A percentile compares a stretch with the other conserved stretches of the same genome.
These are phyloP conservation scores for Aspergillus sp. DNA, from an alignment of 2,329 filamentous ascomycete genomes.

Conservation along the genomic window DNA sequence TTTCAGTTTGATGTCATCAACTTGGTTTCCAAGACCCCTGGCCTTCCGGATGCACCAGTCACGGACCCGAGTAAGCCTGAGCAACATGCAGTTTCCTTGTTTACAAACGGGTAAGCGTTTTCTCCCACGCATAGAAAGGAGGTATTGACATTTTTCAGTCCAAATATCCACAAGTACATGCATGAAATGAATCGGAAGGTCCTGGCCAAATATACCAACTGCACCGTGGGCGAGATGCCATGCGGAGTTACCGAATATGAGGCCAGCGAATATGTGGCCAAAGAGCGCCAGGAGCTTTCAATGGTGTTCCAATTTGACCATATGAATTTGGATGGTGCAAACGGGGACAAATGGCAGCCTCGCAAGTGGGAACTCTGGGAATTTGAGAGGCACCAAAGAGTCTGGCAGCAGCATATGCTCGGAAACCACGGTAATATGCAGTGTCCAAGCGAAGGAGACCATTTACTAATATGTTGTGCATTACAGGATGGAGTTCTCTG, in stretches of 20 bases:
- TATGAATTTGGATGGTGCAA: slow-evolving; percentile 22
- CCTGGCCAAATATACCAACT: slow-evolving; percentile 27
- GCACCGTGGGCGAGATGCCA: slow-evolving; percentile 37
- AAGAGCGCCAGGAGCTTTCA: slow-evolving; percentile 48
- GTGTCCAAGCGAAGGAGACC: background rate
- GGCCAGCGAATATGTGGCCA: slow-evolving; percentile 52
- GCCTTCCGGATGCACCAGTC: slow-evolving; percentile 40
- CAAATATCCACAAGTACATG: slow-evolving; percentile 30
- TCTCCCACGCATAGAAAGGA: background rate
- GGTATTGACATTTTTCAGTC: slow-evolving; percentile 13
- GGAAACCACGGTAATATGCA: slow-evolving; percentile 7
- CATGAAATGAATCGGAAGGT: slow-evolving; percentile 26
- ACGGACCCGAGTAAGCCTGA: slow-evolving; percentile 33
- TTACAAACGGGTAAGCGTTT: slow-evolving; percentile 46
- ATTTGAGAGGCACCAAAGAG: slow-evolving; percentile 5
- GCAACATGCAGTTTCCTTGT: slow-evolving; percentile 47
- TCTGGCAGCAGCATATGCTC: slow-evolving; percentile 14
- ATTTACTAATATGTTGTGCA: slow-evolving; percentile 8
- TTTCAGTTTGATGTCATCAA: slow-evolving; percentile 53
- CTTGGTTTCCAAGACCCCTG: slow-evolving; percentile 52
- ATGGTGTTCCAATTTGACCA: slow-evolving; percentile 52
- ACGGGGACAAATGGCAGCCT: slow-evolving; percentile 15
- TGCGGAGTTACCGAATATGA: slow-evolving; percentile 45
- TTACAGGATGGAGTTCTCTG: slow-evolving; percentile 44
- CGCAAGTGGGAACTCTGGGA: slow-evolving; percentile 10